Percentiles rank a stretch among this genome's conserved stretches.
These are phyloP conservation scores for Pestalotiopsis sp. DNA, from an alignment of 2,329 filamentous ascomycete genomes.

Conservation along the genomic window DNA sequence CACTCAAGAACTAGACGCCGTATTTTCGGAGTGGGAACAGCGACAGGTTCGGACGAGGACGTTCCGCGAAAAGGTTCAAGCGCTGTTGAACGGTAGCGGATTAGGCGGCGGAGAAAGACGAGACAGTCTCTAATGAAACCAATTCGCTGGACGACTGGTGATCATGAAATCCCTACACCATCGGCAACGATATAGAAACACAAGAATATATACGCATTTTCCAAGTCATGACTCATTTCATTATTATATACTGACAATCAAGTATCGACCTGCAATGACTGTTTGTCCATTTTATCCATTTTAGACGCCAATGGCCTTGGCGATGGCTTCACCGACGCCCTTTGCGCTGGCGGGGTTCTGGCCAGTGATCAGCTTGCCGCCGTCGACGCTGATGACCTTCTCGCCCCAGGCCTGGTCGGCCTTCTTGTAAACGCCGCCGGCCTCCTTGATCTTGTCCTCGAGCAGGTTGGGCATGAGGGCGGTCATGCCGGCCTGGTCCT, in stretches of 20 bases:
- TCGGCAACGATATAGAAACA: background rate
- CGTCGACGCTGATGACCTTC: conserved; percentile 47
- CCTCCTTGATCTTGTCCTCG: conserved; percentile 53
- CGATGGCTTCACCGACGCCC: conserved; percentile 51
- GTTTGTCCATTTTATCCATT: background rate
- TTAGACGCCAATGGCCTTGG: conserved; percentile 41
- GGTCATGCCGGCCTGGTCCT: conserved; percentile 42
- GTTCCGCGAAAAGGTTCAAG: background rate
- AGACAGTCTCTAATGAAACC: background rate
- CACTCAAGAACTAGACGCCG: background rate
- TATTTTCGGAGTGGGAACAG: background rate
- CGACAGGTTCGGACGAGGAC: background rate
- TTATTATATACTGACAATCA: background rate
- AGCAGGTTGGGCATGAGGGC: conserved; percentile 59
- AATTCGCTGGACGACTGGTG: background rate
- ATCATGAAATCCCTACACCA: background rate
- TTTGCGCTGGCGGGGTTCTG: conserved; percentile 58
- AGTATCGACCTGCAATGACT: conserved; percentile 1
- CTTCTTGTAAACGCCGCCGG: conserved; percentile 57
- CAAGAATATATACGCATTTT: too few relatives aligned
- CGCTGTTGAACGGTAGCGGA: background rate
- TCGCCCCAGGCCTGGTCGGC: conserved; percentile 49
- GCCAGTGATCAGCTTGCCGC: conserved; percentile 53
- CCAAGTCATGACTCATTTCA: background rate
- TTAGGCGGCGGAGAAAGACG: background rate